A percentile compares a stretch with the other conserved stretches of the same genome.
phyloP scores from a whole-genome alignment of 2,329 filamentous ascomycete genomes.

The Stemphylium vesicarium region DNA sequence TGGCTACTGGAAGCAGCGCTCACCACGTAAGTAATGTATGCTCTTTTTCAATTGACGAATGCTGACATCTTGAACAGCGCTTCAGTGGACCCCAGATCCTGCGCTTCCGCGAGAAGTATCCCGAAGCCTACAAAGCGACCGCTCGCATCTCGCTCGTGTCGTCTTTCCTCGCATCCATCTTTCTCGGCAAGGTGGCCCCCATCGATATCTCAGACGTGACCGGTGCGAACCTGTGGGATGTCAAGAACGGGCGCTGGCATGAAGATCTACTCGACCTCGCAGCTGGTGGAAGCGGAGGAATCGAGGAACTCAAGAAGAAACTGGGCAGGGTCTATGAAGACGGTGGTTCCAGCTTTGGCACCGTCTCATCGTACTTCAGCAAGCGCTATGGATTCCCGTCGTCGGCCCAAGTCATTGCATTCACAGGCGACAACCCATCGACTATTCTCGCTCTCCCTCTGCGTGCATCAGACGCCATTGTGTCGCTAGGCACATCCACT shows the following conservation, averaged over 20 bases:
- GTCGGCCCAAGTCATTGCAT: slow-evolving; percentile 79
- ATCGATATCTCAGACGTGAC: slow-evolving; percentile 95
- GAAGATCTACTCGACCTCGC: slow-evolving; percentile 76
- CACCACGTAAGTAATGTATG: slow-evolving; percentile 74
- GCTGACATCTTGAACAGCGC: slow-evolving; percentile 61
- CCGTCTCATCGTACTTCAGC: slow-evolving; percentile 79
- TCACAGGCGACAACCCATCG: slow-evolving; percentile 94
- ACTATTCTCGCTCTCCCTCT: slow-evolving; percentile 92
- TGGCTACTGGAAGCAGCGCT: slow-evolving; percentile 86
- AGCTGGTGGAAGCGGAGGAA: slow-evolving; percentile 65
- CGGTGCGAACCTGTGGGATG: slow-evolving; percentile 97
- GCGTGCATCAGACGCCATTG: slow-evolving; percentile 87
- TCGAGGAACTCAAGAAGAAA: slow-evolving; percentile 73
- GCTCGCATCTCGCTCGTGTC: slow-evolving; percentile 90
- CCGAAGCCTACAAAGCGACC: slow-evolving; percentile 80
- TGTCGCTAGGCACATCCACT: slow-evolving; percentile 91
- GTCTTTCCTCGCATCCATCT: slow-evolving; percentile 89
- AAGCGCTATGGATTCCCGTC: slow-evolving; percentile 76
- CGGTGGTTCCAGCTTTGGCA: slow-evolving; percentile 79
- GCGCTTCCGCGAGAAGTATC: slow-evolving; percentile 79
- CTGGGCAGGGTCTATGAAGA: slow-evolving; percentile 81
- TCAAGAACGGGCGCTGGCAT: slow-evolving; percentile 74
- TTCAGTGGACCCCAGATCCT: slow-evolving; percentile 98
- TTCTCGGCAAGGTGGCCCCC: slow-evolving; percentile 83
- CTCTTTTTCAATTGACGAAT: background rate